A percentile compares a stretch with the other conserved stretches of the same genome.
phyloP scores from a whole-genome alignment of 371 early-diverging fungal genomes.

The Smittium mucronatum region DNA sequence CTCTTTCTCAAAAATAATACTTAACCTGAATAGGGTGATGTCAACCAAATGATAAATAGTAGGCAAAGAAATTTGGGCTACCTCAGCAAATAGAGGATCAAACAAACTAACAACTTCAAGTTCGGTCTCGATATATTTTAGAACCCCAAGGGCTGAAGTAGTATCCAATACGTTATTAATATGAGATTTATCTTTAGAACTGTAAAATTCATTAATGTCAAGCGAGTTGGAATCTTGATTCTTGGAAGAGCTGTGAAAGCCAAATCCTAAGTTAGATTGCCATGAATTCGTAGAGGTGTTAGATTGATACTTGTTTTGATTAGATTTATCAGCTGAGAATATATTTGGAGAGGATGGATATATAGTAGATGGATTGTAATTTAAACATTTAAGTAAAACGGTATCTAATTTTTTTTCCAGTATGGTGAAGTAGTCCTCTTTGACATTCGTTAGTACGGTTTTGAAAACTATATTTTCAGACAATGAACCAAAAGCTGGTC shows the following conservation, averaged over 20 bases:
- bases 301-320: neutral
- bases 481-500: neutral
- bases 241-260: neutral
- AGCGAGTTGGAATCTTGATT: neutral
- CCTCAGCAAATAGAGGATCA: neutral
- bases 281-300: neutral
- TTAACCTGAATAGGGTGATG: neutral
- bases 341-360: neutral
- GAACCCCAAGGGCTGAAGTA: neutral
- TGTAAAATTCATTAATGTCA: neutral
- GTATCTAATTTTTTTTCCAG: neutral
- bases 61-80: neutral
- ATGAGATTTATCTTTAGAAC: neutral
- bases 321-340: neutral
- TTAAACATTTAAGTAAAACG: neutral
- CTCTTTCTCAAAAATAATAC: neutral
- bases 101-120: neutral
- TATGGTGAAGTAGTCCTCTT: neutral
- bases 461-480: neutral
- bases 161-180: neutral
- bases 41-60: neutral
- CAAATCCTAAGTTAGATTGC: neutral
- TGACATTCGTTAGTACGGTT: neutral
- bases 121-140: neutral
- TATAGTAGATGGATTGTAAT: neutral